phyloP scores from a whole-genome alignment of 2,329 filamentous ascomycete species.

The Colletotrichum magnum region DNA sequence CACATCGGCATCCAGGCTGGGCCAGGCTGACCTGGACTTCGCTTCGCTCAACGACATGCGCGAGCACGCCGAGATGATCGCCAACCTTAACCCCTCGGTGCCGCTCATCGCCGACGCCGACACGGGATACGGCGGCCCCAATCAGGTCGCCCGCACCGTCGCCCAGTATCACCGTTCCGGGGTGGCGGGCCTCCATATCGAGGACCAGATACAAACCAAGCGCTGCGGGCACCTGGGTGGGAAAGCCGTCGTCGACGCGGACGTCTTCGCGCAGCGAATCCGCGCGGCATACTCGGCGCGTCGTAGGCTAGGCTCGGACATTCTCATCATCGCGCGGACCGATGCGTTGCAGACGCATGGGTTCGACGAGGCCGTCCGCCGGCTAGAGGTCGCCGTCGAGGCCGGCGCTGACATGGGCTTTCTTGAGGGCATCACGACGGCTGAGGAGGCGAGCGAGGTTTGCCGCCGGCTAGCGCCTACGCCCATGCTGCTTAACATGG shows the following conservation, averaged over 20 bases:
- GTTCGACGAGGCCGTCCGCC: constrained; percentile 67
- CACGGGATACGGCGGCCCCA: constrained; percentile 68
- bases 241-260: constrained; percentile 69
- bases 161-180: constrained; percentile 67
- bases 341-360: constrained; percentile 71
- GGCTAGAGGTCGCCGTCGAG: constrained; percentile 64
- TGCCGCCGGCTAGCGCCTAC: constrained; percentile 62
- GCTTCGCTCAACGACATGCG: constrained; percentile 75
- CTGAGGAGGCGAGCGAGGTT: constrained; percentile 62
- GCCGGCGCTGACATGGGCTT: constrained; percentile 73
- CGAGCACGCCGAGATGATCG: constrained; percentile 75
- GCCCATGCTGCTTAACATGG: constrained; percentile 70
- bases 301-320: constrained; percentile 64
- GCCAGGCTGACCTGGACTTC: constrained; percentile 74
- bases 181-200: constrained; percentile 72
- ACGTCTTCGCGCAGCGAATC: constrained; percentile 69
- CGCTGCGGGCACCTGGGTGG: constrained; percentile 75
- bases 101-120: constrained; percentile 75
- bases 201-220: constrained; percentile 75
- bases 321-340: constrained; percentile 76
- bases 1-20: constrained; percentile 71
- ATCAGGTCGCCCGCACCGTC: constrained; percentile 68
- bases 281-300: constrained; percentile 67
- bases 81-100: constrained; percentile 66
- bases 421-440: constrained; percentile 69